Base-by-base conservation (phyloP, 495 filamentous ascomycete genomes). In the Amorphotheca resinae region DNA sequence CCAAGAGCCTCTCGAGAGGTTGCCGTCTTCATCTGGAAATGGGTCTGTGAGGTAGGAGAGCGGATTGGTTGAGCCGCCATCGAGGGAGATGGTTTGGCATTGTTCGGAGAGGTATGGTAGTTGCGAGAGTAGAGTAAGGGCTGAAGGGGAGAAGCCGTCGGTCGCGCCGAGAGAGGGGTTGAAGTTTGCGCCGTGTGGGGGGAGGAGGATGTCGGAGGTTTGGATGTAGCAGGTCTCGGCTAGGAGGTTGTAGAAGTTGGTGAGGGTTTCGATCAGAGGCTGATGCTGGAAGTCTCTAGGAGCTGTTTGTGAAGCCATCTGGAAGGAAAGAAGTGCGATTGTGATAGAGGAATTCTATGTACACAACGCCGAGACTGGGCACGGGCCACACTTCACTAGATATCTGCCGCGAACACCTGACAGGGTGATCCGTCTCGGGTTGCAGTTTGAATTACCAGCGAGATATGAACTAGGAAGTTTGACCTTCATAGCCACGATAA, bases 131-230 rank as follows among this genome's bases (percentile, higher is more conserved):
- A 34, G 4, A n/a, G 4, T 16, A 12, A 34, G n/a, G 14, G 32
- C 32, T 34, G 14, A 12, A 14, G 14, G 32, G 32, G n/a, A 14
- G 32, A 34, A 34, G 12, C 12, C 32, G 4, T 4, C 4, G 14
- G 14, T 4, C 4, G 18, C n/a, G 32, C 32, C 32, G 12, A 34
- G 32, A n/a, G 32, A 34, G 14, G 32, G 32, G 12, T 34, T 34
- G 32, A 34, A 34, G 18, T 14, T 12, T 4, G n/a, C n/a, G 14
- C 32, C 32, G 32, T 34, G 32, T 12, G 36, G 36, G n/a, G 4
- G 36, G 36, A n/a, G 16, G 21, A 38, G 36, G 16, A 38, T 38
- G 36, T 38, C 36, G 36, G 36, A 38, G n/a, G 36, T 14, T 20
- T 38, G 36, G 36, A 38, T 38, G 16, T 38, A 38, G 36, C 36